These are phyloP conservation scores for Curvularia eragrostidis DNA, from an alignment of 2,329 filamentous ascomycete genomes.

Conservation along the genomic window DNA sequence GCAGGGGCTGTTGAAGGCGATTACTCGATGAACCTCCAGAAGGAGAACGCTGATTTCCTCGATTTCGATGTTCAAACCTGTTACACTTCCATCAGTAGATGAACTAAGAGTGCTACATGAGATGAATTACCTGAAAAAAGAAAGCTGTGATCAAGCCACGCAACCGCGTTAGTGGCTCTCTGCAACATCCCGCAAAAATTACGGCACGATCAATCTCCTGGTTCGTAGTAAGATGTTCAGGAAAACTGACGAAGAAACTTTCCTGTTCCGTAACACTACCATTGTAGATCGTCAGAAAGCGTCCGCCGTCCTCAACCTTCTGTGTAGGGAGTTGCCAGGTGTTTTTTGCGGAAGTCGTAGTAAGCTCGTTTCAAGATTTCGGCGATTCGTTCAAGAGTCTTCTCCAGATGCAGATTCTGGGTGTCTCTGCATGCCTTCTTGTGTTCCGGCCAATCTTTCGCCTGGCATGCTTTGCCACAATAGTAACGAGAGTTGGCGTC, in stretches of 20 bases:
- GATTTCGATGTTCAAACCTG: not conserved
- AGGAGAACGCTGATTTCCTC: not conserved
- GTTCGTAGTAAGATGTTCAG: not conserved
- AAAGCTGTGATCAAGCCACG: not conserved
- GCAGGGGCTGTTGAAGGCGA: not conserved
- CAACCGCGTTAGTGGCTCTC: conserved; percentile 9
- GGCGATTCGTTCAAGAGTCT: conserved; percentile 2
- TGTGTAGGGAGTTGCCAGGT: conserved; percentile 5
- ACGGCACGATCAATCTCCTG: not conserved
- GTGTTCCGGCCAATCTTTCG: conserved; percentile 3
- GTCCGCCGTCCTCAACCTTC: not conserved
- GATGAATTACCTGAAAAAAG: not conserved
- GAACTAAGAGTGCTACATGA: rapidly evolving
- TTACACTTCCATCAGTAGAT: not conserved
- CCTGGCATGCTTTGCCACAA: conserved; percentile 11
- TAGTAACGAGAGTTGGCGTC: not conserved
- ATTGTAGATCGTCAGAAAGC: not conserved
- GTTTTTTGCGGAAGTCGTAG: conserved; percentile 13
- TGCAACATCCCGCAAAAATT: not conserved
- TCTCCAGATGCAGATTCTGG: not conserved
- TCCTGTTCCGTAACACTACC: not conserved
- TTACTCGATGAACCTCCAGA: not conserved
- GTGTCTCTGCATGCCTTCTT: conserved; percentile 1
- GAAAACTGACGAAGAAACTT: conserved; percentile 4
- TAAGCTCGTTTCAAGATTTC: conserved; percentile 8